Conservation (phyloP, 2,329 filamentous ascomycete species). For the Aphanocladium album region DNA sequence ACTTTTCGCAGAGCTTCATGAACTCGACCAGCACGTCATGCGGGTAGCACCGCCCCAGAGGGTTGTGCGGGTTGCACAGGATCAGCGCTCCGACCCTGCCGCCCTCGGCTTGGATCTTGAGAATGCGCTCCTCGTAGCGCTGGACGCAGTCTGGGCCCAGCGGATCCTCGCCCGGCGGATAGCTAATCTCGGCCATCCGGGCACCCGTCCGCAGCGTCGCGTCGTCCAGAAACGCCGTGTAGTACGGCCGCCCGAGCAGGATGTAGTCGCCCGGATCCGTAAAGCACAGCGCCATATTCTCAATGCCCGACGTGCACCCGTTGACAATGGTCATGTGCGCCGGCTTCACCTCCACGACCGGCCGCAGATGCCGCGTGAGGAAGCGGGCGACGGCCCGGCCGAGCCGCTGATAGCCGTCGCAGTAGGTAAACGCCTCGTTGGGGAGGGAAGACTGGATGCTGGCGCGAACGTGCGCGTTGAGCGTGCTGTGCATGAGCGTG, state of each 20-base stretch:
- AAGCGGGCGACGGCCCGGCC: conserved; percentile 30
- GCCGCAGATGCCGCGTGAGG: conserved; percentile 29
- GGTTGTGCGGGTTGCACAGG: conserved; percentile 48
- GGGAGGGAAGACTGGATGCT: conserved; percentile 26
- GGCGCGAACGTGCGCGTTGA: conserved; percentile 36
- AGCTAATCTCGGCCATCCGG: conserved; percentile 38
- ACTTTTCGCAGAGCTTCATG: conserved; percentile 42
- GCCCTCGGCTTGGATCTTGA: conserved; percentile 34
- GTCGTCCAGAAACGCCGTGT: conserved; percentile 44
- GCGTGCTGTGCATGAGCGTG: conserved; percentile 42
- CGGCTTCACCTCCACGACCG: conserved; percentile 25
- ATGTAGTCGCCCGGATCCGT: conserved; percentile 36
- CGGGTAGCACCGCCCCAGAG: conserved; percentile 44
- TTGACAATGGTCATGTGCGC: conserved; percentile 33
- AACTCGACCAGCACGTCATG: conserved; percentile 26
- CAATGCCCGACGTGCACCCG: conserved; percentile 37
- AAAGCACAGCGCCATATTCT: conserved; percentile 35
- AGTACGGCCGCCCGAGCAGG: conserved; percentile 39
- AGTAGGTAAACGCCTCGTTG: conserved; percentile 34
- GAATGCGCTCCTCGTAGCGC: conserved; percentile 40
- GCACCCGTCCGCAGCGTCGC: conserved; percentile 37
- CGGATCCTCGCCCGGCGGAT: conserved; percentile 37
- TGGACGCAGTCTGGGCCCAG: conserved; percentile 35
- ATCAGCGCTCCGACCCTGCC: conserved; percentile 42
- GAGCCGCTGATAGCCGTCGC: conserved; percentile 33